phyloP scores from a whole-genome alignment of 306 rosid genomes.

The Trichosanthes cucumerina region DNA sequence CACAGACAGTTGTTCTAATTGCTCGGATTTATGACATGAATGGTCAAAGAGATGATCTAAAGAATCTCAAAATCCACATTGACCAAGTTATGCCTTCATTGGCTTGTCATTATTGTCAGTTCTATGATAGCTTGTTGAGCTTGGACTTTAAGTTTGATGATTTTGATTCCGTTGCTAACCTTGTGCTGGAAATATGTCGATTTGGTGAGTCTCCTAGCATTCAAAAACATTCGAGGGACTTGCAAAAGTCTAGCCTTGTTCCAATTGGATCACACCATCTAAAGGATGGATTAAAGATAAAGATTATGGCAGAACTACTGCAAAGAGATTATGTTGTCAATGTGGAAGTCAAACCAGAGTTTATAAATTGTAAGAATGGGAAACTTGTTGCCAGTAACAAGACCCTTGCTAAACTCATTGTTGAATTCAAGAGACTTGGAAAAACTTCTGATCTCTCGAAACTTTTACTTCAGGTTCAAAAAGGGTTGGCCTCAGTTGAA shows the following conservation, averaged over 20 bases:
- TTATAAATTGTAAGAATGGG: conserved; percentile 37
- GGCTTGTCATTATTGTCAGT: conserved; percentile 41
- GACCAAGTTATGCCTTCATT: conserved; percentile 36
- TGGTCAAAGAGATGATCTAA: conserved; percentile 68
- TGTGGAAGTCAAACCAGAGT: conserved; percentile 47
- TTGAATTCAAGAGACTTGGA: conserved; percentile 36
- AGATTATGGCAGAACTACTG: conserved; percentile 48
- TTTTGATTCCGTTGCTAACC: conserved; percentile 51
- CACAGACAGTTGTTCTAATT: conserved; percentile 46
- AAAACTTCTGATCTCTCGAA: conserved; percentile 50
- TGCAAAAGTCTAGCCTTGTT: conserved; percentile 33
- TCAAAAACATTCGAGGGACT: conserved; percentile 20
- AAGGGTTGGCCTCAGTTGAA: conserved; percentile 27
- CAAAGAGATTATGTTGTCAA: conserved; percentile 58
- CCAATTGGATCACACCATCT: conserved; percentile 64
- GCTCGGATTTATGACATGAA: conserved; percentile 61
- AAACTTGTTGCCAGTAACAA: conserved; percentile 55
- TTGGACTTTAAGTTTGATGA: conserved; percentile 74
- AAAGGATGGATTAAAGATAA: conserved; percentile 43
- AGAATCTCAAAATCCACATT: conserved; percentile 40
- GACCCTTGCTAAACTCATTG: conserved; percentile 52
- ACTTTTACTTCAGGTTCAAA: conserved; percentile 43
- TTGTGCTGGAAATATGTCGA: conserved; percentile 49
- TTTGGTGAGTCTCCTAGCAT: conserved; percentile 19
- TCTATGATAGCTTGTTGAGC: conserved; percentile 73